These are phyloP conservation scores for Starmerella cellae DNA, from an alignment of 805 yeast genomes.

Conservation along the genomic window DNA sequence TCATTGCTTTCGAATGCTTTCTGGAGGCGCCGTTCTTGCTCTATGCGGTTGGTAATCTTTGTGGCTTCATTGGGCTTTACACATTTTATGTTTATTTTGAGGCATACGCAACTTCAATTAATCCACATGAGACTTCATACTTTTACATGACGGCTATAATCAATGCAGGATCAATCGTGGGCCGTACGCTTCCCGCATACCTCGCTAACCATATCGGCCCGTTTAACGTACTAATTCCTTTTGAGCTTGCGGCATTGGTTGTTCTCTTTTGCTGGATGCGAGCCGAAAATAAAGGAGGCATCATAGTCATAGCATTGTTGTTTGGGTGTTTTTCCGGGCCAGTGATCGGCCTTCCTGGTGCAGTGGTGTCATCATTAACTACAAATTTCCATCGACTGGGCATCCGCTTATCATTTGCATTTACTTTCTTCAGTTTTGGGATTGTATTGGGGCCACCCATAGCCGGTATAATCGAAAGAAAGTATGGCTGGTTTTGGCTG, in stretches of 20 bases:
- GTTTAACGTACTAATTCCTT: slow-evolving; percentile 30
- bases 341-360: slow-evolving; percentile 26
- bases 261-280: slow-evolving; percentile 30
- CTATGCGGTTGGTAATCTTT: slow-evolving; percentile 19
- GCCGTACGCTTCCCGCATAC: slow-evolving; percentile 38
- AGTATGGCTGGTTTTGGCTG: slow-evolving; percentile 20
- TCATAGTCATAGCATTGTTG: slow-evolving; percentile 24
- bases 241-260: slow-evolving; percentile 24
- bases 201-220: slow-evolving; percentile 39
- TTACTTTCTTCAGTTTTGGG: slow-evolving; percentile 43
- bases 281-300: slow-evolving; percentile 24
- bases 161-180: slow-evolving; percentile 33
- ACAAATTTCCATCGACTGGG: slow-evolving; percentile 23
- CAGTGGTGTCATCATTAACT: slow-evolving; percentile 24
- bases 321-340: slow-evolving; percentile 28
- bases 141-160: slow-evolving; percentile 27
- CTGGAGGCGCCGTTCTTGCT: slow-evolving; percentile 21
- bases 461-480: slow-evolving; percentile 22
- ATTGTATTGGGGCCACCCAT: slow-evolving; percentile 25
- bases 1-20: slow-evolving; percentile 23
- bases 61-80: slow-evolving; percentile 26
- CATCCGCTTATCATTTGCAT: slow-evolving; percentile 45
- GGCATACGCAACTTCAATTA: slow-evolving; percentile 23
- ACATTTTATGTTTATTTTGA: slow-evolving; percentile 27
- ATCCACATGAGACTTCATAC: slow-evolving; percentile 18